phyloP scores from a whole-genome alignment of 306 rosid species.

The Lathyrus sativus region DNA sequence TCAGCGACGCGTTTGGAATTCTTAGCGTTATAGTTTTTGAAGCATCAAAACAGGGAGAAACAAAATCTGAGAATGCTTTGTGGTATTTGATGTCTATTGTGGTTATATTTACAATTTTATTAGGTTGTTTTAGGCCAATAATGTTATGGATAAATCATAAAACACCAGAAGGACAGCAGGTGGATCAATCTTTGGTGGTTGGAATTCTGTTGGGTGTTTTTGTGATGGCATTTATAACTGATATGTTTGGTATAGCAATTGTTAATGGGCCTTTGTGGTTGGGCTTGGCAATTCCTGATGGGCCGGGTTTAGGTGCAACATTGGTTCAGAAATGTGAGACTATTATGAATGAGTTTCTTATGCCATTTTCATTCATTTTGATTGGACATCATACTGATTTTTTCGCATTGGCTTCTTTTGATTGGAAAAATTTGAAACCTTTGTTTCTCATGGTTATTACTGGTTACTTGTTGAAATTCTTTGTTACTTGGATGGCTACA shows the following conservation, averaged over 20 bases:
- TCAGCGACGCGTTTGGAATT: conserved; percentile 53
- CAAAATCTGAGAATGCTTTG: not conserved
- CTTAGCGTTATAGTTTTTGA: conserved; percentile 41
- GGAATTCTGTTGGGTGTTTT: conserved; percentile 45
- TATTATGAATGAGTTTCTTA: conserved; percentile 47
- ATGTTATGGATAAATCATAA: conserved; percentile 45
- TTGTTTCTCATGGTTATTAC: conserved; percentile 45
- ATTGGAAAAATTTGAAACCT: conserved; percentile 53
- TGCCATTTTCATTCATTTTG: conserved; percentile 63
- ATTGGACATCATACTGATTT: conserved; percentile 58
- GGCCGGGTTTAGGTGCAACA: conserved; percentile 68
- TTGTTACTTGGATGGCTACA: conserved; percentile 39
- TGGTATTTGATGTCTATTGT: conserved; percentile 53
- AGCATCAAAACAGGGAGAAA: conserved; percentile 54
- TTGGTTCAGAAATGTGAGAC: conserved; percentile 50
- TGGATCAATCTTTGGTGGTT: conserved; percentile 46
- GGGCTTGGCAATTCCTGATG: conserved; percentile 67
- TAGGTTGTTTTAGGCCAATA: conserved; percentile 23
- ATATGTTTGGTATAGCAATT: conserved; percentile 59
- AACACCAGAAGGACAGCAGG: conserved; percentile 57
- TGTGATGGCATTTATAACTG: conserved; percentile 57
- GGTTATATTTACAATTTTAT: not conserved
- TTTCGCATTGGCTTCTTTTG: conserved; percentile 32
- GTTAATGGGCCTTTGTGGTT: conserved; percentile 68
- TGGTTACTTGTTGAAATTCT: conserved; percentile 50